A percentile compares a stretch with the other conserved stretches of the same genome.
phyloP scores from a whole-genome alignment of 768 basidiomycete species.

The Lentinula edodes region DNA sequence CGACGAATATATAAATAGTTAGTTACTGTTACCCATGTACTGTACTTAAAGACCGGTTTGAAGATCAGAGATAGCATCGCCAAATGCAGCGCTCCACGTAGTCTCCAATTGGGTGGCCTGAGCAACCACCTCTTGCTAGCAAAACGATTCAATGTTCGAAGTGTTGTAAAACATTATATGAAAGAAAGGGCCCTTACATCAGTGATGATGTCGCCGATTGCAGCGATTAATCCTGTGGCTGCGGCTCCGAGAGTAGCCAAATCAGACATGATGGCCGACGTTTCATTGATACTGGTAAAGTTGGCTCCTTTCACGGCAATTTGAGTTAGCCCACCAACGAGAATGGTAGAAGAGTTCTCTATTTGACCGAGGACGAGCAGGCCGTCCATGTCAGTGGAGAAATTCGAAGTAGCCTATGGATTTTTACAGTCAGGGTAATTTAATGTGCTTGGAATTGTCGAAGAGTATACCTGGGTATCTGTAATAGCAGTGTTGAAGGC shows the following conservation, averaged over 20 bases:
- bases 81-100: not conserved
- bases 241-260: not conserved
- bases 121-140: not conserved
- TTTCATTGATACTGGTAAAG: not conserved
- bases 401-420: not conserved
- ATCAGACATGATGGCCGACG: not conserved
- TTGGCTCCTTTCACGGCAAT: not conserved
- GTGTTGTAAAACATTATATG: not conserved
- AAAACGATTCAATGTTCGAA: not conserved
- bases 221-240: not conserved
- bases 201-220: not conserved
- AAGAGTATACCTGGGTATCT: not conserved
- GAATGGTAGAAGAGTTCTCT: not conserved
- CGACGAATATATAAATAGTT: not conserved
- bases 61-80: not conserved
- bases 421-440: not conserved
- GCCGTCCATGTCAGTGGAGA: not conserved
- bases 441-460: not conserved
- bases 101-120: slow-evolving; percentile 1
- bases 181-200: not conserved
- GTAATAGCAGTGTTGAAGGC: not conserved
- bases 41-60: not conserved
- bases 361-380: not conserved
- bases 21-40: not conserved
- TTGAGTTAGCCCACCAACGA: not conserved